A percentile compares a stretch with the other conserved stretches of the same genome.
phyloP scores from a whole-genome alignment of 768 basidiomycete species.

The Holtermanniella nyarrowii region DNA sequence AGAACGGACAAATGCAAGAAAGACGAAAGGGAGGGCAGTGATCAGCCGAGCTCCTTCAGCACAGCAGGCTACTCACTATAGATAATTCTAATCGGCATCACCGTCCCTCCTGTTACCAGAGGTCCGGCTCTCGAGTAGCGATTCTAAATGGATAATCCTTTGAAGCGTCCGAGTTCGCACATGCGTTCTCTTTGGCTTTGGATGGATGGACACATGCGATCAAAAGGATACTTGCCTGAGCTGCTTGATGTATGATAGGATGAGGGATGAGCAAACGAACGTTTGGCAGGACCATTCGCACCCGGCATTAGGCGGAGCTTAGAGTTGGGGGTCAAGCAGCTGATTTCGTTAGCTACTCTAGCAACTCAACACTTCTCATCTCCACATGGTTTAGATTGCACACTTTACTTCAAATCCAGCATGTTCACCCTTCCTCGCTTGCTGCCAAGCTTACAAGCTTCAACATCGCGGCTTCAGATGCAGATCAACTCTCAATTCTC shows the following conservation, averaged over 20 bases:
- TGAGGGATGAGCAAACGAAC: neutral
- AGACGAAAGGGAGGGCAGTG: conserved; percentile 1
- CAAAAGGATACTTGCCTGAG: neutral
- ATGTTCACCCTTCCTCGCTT: no score
- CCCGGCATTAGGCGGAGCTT: no score
- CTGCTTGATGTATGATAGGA: neutral
- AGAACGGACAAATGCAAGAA: neutral
- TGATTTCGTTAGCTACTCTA: no score
- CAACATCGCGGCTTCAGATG: no score
- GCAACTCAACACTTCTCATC: no score
- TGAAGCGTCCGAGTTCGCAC: conserved; percentile 9
- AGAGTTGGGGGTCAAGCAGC: no score
- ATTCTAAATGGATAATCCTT: conserved; percentile 36
- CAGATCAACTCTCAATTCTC: no score
- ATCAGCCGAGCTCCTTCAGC: conserved; percentile 3
- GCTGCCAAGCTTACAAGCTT: no score
- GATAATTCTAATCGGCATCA: conserved; percentile 32
- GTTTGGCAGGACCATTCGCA: no score
- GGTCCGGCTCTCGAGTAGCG: conserved; percentile 35
- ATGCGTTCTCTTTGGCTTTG: neutral
- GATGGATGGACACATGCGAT: no score
- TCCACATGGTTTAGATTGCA: no score
- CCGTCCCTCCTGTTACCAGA: conserved; percentile 14
- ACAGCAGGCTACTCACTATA: conserved; percentile 22
- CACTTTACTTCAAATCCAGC: no score